Percentiles rank a stretch among this genome's conserved stretches.
These are phyloP conservation scores for Passiflora organensis DNA, from an alignment of 345 rosid species.

Conservation along the genomic window DNA sequence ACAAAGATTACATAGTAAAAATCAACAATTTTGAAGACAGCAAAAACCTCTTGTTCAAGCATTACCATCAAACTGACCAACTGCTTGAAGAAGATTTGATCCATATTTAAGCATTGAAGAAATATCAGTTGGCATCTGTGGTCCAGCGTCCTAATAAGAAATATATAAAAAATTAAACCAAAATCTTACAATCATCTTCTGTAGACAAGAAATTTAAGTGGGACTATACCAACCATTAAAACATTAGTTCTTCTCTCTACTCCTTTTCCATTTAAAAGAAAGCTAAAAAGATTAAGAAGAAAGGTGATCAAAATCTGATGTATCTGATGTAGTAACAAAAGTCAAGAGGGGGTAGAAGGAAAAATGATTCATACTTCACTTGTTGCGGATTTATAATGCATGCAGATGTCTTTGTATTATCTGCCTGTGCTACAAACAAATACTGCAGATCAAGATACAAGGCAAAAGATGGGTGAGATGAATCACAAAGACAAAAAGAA, in stretches of 20 bases:
- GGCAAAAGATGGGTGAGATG: too few relatives aligned
- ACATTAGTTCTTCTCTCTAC: slow-evolving; percentile 64
- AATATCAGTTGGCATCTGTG: slow-evolving; percentile 79
- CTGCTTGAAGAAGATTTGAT: slow-evolving; percentile 88
- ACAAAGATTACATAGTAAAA: slow-evolving; percentile 10
- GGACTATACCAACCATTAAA: slow-evolving; percentile 49
- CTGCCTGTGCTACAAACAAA: slow-evolving; percentile 68
- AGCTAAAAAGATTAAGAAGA: slow-evolving; percentile 38
- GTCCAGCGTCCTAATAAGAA: slow-evolving; percentile 59
- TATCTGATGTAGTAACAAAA: slow-evolving; percentile 2
- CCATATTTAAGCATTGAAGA: slow-evolving; percentile 75
- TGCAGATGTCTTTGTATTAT: slow-evolving; percentile 63
- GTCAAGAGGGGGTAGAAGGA: slow-evolving; percentile 9
- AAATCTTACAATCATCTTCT: background rate
- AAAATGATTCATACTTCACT: slow-evolving; percentile 52
- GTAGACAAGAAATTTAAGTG: background rate
- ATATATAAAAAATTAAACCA: background rate
- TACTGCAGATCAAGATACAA: slow-evolving; percentile 39
- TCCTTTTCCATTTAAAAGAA: slow-evolving; percentile 73
- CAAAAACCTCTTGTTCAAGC: slow-evolving; percentile 6
- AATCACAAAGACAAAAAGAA: too few relatives aligned
- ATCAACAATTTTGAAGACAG: background rate
- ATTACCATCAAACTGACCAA: slow-evolving; percentile 75
- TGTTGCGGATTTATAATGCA: slow-evolving; percentile 73
- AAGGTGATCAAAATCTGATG: slow-evolving; percentile 11